phyloP scores from a whole-genome alignment of 148 eudicot genomes.

The Rhododendron henanense region DNA sequence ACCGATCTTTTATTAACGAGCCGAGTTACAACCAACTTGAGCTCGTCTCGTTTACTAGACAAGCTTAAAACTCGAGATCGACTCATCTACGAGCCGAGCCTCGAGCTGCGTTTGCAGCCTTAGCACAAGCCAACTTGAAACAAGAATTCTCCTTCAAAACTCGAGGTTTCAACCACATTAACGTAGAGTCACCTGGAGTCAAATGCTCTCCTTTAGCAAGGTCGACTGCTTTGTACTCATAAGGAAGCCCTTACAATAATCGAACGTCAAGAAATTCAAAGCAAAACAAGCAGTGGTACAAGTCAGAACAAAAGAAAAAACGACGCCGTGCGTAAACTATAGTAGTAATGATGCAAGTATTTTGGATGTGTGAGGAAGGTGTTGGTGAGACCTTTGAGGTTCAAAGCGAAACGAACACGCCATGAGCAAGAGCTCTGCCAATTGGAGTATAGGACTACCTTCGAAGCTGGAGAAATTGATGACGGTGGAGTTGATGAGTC shows the following conservation, averaged over 20 bases:
- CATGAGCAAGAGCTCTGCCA: slow-evolving; percentile 70
- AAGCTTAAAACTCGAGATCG: neutral
- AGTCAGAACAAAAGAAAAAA: neutral
- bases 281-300: neutral
- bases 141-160: neutral
- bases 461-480: slow-evolving; percentile 10
- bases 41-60: neutral
- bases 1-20: neutral
- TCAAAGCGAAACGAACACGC: slow-evolving; percentile 62
- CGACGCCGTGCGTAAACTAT: neutral
- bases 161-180: neutral
- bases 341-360: neutral
- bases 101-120: neutral
- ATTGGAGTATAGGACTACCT: slow-evolving; percentile 43
- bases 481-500: slow-evolving; percentile 6
- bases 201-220: slow-evolving; percentile 40
- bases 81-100: neutral
- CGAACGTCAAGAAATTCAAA: slow-evolving; percentile 6
- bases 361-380: neutral
- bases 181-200: slow-evolving; percentile 28
- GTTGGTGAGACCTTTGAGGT: slow-evolving; percentile 44
- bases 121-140: neutral
- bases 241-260: slow-evolving; percentile 24
- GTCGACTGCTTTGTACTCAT: slow-evolving; percentile 40
- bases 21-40: neutral